Conservation (phyloP, 345 rosid species). For the Capsella bursapastoris region DNA sequence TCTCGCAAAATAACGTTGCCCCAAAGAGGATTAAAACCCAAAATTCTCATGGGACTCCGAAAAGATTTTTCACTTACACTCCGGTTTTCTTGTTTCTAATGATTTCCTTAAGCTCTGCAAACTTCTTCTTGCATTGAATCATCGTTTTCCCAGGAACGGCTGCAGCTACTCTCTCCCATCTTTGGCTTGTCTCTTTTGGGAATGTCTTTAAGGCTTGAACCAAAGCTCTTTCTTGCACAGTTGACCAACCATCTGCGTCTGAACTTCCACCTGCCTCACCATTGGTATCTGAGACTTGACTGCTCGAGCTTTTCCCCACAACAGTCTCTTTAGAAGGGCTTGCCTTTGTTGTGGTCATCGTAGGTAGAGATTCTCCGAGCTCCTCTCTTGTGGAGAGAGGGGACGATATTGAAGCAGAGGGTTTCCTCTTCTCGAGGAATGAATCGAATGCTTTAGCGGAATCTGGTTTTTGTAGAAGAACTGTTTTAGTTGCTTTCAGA, state of each 20-base stretch:
- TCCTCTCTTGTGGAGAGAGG: slow-evolving; percentile 93
- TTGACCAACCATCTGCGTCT: slow-evolving; percentile 85
- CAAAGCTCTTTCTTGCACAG: slow-evolving; percentile 92
- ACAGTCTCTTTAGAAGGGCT: slow-evolving; percentile 44
- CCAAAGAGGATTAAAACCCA: slow-evolving; percentile 43
- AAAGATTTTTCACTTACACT: slow-evolving; percentile 10
- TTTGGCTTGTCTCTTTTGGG: slow-evolving; percentile 85
- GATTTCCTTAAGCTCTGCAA: slow-evolving; percentile 76
- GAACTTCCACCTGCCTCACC: slow-evolving; percentile 59
- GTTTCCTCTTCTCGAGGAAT: slow-evolving; percentile 96
- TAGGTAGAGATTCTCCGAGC: slow-evolving; percentile 49
- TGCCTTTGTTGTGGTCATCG: slow-evolving; percentile 27
- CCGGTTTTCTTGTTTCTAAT: slow-evolving; percentile 77
- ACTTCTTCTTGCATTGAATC: slow-evolving; percentile 94
- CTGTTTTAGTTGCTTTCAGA: slow-evolving; percentile 91
- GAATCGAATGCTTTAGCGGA: slow-evolving; percentile 88
- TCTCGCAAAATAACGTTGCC: slow-evolving; percentile 25
- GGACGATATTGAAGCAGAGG: slow-evolving; percentile 67
- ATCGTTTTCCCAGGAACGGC: slow-evolving; percentile 95
- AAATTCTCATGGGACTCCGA: slow-evolving; percentile 42
- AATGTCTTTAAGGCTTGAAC: slow-evolving; percentile 96
- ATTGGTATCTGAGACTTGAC: slow-evolving; percentile 48
- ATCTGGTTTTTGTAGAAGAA: slow-evolving; percentile 97
- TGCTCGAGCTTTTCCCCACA: slow-evolving; percentile 44
- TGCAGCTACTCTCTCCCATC: slow-evolving; percentile 98